These are phyloP conservation scores for Crassisporium funariophilum DNA, from an alignment of 768 basidiomycete species.

Conservation along the genomic window DNA sequence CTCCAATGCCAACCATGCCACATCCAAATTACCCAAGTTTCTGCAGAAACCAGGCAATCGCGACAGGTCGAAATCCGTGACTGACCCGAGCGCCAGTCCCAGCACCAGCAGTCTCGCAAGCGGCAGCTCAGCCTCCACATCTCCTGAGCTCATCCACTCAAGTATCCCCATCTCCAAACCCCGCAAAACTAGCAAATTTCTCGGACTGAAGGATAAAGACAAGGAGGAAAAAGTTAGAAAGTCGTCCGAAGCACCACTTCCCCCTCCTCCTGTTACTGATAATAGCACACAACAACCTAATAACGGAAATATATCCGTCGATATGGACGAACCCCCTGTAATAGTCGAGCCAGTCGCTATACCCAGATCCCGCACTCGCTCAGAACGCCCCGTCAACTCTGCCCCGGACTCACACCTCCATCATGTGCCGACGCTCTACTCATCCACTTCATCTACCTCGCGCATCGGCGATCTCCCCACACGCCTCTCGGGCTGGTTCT, in stretches of 20 bases:
- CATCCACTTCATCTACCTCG: constrained; percentile 48
- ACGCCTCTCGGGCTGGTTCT: constrained; percentile 79
- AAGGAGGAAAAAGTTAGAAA: constrained; percentile 33
- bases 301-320: constrained; percentile 12
- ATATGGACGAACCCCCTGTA: constrained; percentile 57
- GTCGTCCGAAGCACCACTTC: constrained; percentile 9
- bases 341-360: constrained; percentile 65
- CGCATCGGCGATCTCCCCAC: constrained; percentile 72
- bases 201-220: constrained; percentile 32
- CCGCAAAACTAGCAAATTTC: constrained; percentile 37
- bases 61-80: constrained; percentile 60
- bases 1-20: constrained; percentile 29
- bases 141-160: constrained; percentile 26
- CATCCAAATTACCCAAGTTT: constrained; percentile 66
- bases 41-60: constrained; percentile 60
- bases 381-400: constrained; percentile 55
- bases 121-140: constrained; percentile 28
- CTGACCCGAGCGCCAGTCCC: constrained; percentile 37
- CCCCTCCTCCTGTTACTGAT: constrained; percentile 2
- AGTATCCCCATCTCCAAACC: constrained; percentile 24
- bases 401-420: constrained; percentile 35
- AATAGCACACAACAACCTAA: no score
- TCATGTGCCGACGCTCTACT: constrained; percentile 36
- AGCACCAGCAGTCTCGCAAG: constrained; percentile 42
- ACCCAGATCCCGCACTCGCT: constrained; percentile 55